These are phyloP conservation scores for Meyerozyma athensensis DNA, from an alignment of 1,139 yeast genomes.

Conservation along the genomic window DNA sequence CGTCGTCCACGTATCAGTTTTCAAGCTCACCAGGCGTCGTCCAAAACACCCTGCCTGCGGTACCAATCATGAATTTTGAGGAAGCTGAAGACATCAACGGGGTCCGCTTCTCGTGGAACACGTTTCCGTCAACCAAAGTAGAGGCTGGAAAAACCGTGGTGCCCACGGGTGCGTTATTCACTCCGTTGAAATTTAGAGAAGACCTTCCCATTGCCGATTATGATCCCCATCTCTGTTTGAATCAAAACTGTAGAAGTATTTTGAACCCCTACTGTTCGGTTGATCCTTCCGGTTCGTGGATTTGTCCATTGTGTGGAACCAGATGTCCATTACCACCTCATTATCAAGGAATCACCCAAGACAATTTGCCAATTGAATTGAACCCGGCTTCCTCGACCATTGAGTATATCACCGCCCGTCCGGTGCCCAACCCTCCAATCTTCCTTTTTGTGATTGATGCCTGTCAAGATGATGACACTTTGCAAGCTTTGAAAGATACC, in stretches of 20 bases:
- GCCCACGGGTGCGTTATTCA: slow-evolving; percentile 90
- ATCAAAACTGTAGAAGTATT: slow-evolving; percentile 75
- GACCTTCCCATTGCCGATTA: slow-evolving; percentile 79
- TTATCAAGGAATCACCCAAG: slow-evolving; percentile 79
- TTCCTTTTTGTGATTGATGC: slow-evolving; percentile 87
- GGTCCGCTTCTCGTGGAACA: slow-evolving; percentile 47
- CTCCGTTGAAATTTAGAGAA: slow-evolving; percentile 80
- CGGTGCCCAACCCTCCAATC: slow-evolving; percentile 89
- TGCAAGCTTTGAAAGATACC: slow-evolving; percentile 84
- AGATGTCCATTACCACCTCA: slow-evolving; percentile 89
- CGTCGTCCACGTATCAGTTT: slow-evolving; percentile 4
- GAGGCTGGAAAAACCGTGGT: slow-evolving; percentile 93
- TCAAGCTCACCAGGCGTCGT: slow-evolving; percentile 1
- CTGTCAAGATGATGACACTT: slow-evolving; percentile 92
- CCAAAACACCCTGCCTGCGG: slow-evolving; percentile 1
- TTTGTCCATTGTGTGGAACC: slow-evolving; percentile 79
- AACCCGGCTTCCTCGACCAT: slow-evolving; percentile 76
- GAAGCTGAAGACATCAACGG: slow-evolving; percentile 50
- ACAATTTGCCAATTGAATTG: slow-evolving; percentile 83
- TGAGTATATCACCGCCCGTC: slow-evolving; percentile 85
- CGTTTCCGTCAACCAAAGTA: slow-evolving; percentile 74
- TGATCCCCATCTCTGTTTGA: slow-evolving; percentile 85
- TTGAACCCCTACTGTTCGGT: slow-evolving; percentile 85
- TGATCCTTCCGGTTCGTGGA: slow-evolving; percentile 84
- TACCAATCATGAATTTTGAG: slow-evolving; percentile 37